Evolutionary conservation across 306 rosid genomes (phyloP), one percentile per base, ranked within the genome.

Genomic region (Datisca glomerata): DNA sequence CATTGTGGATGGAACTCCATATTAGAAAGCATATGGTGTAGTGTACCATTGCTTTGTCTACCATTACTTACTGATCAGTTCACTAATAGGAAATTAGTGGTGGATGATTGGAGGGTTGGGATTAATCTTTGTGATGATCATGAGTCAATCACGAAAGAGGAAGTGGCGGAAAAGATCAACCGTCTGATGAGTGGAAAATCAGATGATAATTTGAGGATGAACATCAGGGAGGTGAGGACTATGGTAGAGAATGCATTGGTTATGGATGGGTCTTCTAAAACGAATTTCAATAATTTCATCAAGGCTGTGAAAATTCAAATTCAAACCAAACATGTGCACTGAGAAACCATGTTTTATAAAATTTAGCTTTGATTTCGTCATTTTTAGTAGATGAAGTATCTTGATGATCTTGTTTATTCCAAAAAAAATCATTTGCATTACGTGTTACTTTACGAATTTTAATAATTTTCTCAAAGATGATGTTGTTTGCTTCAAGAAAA

Each of bases 1-100:
- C 73, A 71, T 15, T 75, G 79, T 15, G 83, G 78, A 1, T 70
- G 79, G 84, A 75, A 75, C 27, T 71, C 79, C 1, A 64, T 72
- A 18, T 35, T 76, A 8, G 79, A 71, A 38, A 58, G 70, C 11
- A 27, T 76, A 17, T 64, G 85, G 76, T 57, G 61, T 5, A 24
- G 46, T 16, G 56, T 61, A 7, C 73, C 85, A 5, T 17, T 71
- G 2, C n/a, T 76, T 21, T 75, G 84, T 37, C 71, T 60, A 24
- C 73, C 84, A 7, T 23, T 67, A n/a, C 42, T 39, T 18, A 67
- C 70, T 0, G 79, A 76, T 50, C 84, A 71, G 6, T 60, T 67
- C 56, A 76, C 84, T 4, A 76, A 71, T 27, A 13, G 75, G 9
- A 71, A 67, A 42, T 19, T 71, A 49, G 64, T 67, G 13, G 79